A percentile compares a stretch with the other conserved stretches of the same genome.
phyloP scores from a whole-genome alignment of 371 early-diverging fungal genomes.

The Haplosporangium sp. region DNA sequence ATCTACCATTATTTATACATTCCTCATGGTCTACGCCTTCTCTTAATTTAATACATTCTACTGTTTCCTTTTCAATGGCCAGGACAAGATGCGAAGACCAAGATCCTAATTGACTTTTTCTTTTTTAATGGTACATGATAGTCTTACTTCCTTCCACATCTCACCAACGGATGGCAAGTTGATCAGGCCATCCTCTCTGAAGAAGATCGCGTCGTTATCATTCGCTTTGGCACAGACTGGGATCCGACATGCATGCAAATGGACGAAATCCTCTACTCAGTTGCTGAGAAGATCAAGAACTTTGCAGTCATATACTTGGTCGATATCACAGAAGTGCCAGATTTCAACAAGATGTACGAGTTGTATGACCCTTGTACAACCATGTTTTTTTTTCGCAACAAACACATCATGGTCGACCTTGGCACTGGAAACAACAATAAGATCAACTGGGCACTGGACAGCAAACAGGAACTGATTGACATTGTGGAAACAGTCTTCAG shows the following conservation, averaged over 20 bases:
- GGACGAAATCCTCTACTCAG: constrained; percentile 94
- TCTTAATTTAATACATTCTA: too few relatives aligned
- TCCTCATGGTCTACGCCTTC: too few relatives aligned
- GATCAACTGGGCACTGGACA: constrained; percentile 95
- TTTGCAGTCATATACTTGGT: constrained; percentile 97
- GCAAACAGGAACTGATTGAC: constrained; percentile 90
- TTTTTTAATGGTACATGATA: too few relatives aligned
- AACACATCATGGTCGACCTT: constrained; percentile 98
- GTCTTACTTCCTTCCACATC: constrained; percentile 83
- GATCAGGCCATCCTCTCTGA: constrained; percentile 98
- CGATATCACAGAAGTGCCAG: constrained; percentile 87
- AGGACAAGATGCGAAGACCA: too few relatives aligned
- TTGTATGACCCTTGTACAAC: constrained; percentile 96
- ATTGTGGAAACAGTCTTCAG: constrained; percentile 91
- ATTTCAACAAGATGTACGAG: constrained; percentile 98
- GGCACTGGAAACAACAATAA: constrained; percentile 99
- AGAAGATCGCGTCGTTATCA: constrained; percentile 96
- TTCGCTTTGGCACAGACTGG: constrained; percentile 98
- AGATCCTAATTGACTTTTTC: too few relatives aligned
- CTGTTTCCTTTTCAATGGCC: too few relatives aligned
- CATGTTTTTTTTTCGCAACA: constrained; percentile 96
- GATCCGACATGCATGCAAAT: constrained; percentile 96
- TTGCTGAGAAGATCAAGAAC: constrained; percentile 96
- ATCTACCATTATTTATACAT: too few relatives aligned
- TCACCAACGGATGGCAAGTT: constrained; percentile 92